A percentile compares a stretch with the other conserved stretches of the same genome.
These are phyloP conservation scores for Hanseniaspora taiwanica DNA, from an alignment of 805 yeast genomes.

Conservation along the genomic window DNA sequence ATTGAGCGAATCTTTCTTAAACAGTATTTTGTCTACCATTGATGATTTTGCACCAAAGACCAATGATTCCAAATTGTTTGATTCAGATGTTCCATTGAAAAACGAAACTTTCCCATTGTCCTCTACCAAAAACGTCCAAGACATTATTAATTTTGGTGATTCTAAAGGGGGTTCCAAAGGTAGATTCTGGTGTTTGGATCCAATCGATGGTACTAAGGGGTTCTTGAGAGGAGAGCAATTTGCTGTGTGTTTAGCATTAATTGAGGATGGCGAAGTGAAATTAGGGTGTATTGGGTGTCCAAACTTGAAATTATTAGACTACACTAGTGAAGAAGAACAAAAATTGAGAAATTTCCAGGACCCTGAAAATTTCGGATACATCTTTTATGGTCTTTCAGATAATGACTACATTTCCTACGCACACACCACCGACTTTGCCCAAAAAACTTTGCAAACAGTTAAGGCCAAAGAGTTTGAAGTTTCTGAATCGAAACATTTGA, in stretches of 20 bases:
- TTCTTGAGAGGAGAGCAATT: constrained; percentile 92
- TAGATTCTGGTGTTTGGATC: constrained; percentile 94
- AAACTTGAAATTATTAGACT: constrained; percentile 39
- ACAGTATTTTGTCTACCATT: constrained; percentile 48
- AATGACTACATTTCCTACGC: constrained; percentile 25
- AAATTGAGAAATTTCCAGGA: constrained; percentile 22
- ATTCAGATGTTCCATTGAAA: constrained; percentile 16
- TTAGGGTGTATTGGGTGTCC: constrained; percentile 97
- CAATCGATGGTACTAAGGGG: constrained; percentile 97
- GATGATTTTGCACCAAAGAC: constrained; percentile 23
- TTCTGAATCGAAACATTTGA: constrained; percentile 15
- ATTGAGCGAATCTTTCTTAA: constrained; percentile 36
- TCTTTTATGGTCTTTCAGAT: constrained; percentile 21
- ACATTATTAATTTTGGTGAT: constrained; percentile 66
- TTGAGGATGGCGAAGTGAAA: constrained; percentile 72
- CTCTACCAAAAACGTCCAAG: constrained; percentile 37
- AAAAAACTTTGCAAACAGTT: constrained; percentile 29
- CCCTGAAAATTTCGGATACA: constrained; percentile 19
- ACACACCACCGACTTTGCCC: constrained; percentile 17
- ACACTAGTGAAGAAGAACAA: constrained; percentile 13
- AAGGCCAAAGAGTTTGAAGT: constrained; percentile 44
- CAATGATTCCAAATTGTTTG: constrained; percentile 12
- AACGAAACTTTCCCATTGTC: constrained; percentile 22
- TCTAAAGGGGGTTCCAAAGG: constrained; percentile 69
- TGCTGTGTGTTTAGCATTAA: constrained; percentile 86